Percentiles rank a stretch among this genome's conserved stretches.
phyloP scores from a whole-genome alignment of 768 basidiomycete genomes.

The Pleurotus ostreatus region DNA sequence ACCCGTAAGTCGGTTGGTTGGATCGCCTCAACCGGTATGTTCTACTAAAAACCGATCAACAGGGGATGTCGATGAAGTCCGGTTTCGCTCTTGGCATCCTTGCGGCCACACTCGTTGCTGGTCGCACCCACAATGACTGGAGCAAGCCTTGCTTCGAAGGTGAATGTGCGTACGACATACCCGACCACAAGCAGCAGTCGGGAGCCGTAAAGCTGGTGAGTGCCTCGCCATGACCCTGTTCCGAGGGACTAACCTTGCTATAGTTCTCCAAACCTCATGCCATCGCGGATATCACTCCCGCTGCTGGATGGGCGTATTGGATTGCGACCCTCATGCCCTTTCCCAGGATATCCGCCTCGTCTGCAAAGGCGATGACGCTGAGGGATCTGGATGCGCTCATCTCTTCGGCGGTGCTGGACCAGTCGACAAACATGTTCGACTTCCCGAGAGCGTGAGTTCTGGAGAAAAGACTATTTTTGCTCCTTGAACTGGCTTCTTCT shows the following conservation, averaged over 20 bases:
- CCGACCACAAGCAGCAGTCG: not conserved
- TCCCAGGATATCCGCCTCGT: not conserved
- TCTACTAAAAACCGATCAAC: too few species aligned
- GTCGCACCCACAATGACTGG: not conserved
- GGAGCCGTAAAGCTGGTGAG: not conserved
- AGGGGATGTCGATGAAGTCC: too few species aligned
- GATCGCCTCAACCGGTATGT: too few species aligned
- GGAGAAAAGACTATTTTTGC: too few species aligned
- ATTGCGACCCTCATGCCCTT: not conserved
- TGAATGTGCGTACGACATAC: not conserved
- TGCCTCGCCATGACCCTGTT: not conserved
- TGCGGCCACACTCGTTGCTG: not conserved
- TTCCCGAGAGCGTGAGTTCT: not conserved
- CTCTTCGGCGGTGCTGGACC: not conserved
- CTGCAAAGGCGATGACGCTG: not conserved
- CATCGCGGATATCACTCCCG: not conserved
- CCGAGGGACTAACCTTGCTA: not conserved
- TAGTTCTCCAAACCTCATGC: not conserved
- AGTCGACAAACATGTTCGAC: not conserved
- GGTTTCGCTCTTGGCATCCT: not conserved
- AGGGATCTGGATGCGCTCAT: not conserved
- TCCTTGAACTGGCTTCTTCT: too few species aligned
- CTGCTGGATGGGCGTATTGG: not conserved
- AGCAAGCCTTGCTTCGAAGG: conserved; percentile 2
- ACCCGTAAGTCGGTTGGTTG: too few species aligned